These are phyloP conservation scores for Xylariaceae sp. DNA, from an alignment of 2,329 filamentous ascomycete species.

Conservation along the genomic window DNA sequence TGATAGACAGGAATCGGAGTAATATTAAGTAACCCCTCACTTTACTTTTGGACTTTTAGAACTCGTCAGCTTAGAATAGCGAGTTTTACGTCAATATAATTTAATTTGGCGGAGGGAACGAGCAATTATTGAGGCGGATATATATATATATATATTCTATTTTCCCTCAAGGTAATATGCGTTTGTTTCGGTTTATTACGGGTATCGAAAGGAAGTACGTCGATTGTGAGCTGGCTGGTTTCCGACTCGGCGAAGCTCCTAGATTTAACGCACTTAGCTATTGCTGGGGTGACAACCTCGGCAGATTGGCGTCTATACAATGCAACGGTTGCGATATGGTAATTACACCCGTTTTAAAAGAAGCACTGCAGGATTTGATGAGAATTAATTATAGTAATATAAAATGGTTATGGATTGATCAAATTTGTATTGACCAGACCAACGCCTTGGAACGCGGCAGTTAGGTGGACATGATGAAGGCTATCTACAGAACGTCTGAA, in stretches of 20 bases:
- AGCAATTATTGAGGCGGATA: not conserved
- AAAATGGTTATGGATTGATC: conserved; percentile 7
- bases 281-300: not conserved
- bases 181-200: not conserved
- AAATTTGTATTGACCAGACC: conserved; percentile 4
- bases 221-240: not conserved
- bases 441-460: conserved; percentile 1
- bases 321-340: not conserved
- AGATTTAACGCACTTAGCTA: conserved; percentile 1
- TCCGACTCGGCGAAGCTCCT: not conserved
- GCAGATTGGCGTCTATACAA: not conserved
- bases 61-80: not conserved
- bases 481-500: conserved; percentile 5
- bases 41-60: too few species aligned
- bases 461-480: conserved; percentile 8
- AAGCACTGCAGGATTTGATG: not conserved
- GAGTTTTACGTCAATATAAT: not conserved
- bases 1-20: too few species aligned
- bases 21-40: too few species aligned
- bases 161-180: not conserved
- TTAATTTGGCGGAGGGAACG: not conserved
- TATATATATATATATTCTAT: not conserved
- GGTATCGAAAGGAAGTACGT: not conserved
- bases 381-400: conserved; percentile 1
- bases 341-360: not conserved